phyloP scores from a whole-genome alignment of 257 asterid genomes.

The Solanum clarkiae region DNA sequence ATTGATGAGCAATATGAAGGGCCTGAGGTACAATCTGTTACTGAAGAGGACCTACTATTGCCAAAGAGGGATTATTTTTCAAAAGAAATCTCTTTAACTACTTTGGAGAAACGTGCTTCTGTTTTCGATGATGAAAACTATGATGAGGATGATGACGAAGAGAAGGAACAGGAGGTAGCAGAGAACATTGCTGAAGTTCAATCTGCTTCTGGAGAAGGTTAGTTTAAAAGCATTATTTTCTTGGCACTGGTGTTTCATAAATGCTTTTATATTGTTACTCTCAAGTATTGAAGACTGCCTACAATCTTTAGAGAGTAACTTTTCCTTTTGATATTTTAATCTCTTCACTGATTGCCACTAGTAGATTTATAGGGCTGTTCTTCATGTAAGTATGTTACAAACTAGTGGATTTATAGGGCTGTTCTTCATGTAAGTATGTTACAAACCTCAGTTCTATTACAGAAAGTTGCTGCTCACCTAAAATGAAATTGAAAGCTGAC shows the following conservation, averaged over 20 bases:
- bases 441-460: neutral
- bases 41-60: slow-evolving; percentile 86
- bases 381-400: neutral
- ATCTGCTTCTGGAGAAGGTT: slow-evolving; percentile 44
- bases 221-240: neutral
- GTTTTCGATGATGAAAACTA: slow-evolving; percentile 91
- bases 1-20: slow-evolving; percentile 97
- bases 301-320: neutral
- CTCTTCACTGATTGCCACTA: neutral
- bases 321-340: neutral
- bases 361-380: neutral
- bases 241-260: neutral
- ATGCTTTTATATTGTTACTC: neutral
- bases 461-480: neutral
- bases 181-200: slow-evolving; percentile 29
- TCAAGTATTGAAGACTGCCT: neutral
- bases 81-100: slow-evolving; percentile 38
- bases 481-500: neutral
- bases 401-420: neutral
- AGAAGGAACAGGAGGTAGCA: slow-evolving; percentile 32
- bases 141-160: slow-evolving; percentile 64
- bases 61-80: slow-evolving; percentile 60
- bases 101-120: slow-evolving; percentile 42
- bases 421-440: neutral
- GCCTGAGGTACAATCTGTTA: slow-evolving; percentile 80